phyloP scores from a whole-genome alignment of 257 asterid genomes.

The Ehretia macrophylla region DNA sequence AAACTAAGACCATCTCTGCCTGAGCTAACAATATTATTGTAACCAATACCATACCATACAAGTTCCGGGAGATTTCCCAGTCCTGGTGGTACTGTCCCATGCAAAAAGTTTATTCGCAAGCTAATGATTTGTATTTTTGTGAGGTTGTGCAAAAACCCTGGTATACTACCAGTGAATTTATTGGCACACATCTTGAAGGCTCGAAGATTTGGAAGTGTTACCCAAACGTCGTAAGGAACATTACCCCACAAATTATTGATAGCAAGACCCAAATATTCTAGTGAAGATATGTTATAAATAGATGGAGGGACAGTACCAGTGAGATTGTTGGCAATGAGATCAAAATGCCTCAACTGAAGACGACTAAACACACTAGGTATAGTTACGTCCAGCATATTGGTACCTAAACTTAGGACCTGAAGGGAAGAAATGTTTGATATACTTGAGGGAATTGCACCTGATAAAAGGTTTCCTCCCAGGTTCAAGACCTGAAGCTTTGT shows the following conservation, averaged over 20 bases:
- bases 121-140: conserved; percentile 47
- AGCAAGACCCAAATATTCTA: conserved; percentile 7
- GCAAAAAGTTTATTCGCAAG: conserved; percentile 42
- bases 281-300: conserved; percentile 17
- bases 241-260: conserved; percentile 17
- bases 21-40: conserved; percentile 37
- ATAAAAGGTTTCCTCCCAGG: conserved; percentile 11
- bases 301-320: conserved; percentile 18
- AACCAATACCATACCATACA: conserved; percentile 47
- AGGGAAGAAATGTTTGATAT: conserved; percentile 22
- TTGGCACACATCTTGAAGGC: conserved; percentile 40
- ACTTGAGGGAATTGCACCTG: conserved; percentile 23
- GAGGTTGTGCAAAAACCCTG: conserved; percentile 57
- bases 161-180: conserved; percentile 51
- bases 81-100: conserved; percentile 60
- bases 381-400: conserved; percentile 12
- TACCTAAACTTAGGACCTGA: not conserved
- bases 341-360: conserved; percentile 3
- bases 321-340: conserved; percentile 13
- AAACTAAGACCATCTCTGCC: conserved; percentile 32
- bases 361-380: conserved; percentile 18
- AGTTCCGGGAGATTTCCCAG: conserved; percentile 51
- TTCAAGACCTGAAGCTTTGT: conserved; percentile 10
- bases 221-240: conserved; percentile 19
- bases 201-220: conserved; percentile 21